Percentiles rank a stretch among this genome's conserved stretches.
Evolutionary conservation across 1,284 basidiomycete species (phyloP).

Genomic region (Phellopilus nigrolimitatus): DNA sequence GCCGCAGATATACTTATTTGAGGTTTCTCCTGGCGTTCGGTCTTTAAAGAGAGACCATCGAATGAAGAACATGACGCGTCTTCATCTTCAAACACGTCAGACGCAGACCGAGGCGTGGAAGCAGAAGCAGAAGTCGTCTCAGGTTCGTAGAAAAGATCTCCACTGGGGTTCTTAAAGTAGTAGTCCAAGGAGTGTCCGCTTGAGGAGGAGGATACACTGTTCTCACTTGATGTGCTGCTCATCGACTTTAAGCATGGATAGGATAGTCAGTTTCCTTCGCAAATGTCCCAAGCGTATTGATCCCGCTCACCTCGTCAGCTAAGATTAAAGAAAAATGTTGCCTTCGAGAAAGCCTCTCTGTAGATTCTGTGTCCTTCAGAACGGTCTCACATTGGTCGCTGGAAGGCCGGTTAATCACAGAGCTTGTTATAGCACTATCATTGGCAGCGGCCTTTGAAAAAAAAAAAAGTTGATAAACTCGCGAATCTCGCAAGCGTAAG

Average conservation of each 20-base stretch:
- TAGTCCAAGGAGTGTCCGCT: neutral
- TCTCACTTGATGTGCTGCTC: neutral
- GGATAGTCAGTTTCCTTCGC: neutral
- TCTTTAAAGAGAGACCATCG: too few relatives aligned
- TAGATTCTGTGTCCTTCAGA: neutral
- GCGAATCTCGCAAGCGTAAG: too few relatives aligned
- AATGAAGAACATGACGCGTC: too few relatives aligned
- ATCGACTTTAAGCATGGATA: neutral
- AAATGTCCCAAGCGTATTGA: neutral
- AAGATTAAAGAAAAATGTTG: neutral
- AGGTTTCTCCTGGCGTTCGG: too few relatives aligned
- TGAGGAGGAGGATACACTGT: neutral
- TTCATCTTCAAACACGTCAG: too few relatives aligned
- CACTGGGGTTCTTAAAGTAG: neutral
- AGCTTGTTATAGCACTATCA: too few relatives aligned
- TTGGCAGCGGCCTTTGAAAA: too few relatives aligned
- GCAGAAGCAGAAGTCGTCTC: neutral
- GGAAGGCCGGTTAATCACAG: too few relatives aligned
- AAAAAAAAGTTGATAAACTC: too few relatives aligned
- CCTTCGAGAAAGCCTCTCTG: neutral
- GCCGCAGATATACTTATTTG: too few relatives aligned
- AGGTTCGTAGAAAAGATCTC: conserved; percentile 1
- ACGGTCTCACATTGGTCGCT: neutral
- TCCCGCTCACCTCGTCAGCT: neutral
- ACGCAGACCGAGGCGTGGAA: too few relatives aligned